Conservation (phyloP, 179 eudicot genomes). For the Patellifolia procumbens region DNA sequence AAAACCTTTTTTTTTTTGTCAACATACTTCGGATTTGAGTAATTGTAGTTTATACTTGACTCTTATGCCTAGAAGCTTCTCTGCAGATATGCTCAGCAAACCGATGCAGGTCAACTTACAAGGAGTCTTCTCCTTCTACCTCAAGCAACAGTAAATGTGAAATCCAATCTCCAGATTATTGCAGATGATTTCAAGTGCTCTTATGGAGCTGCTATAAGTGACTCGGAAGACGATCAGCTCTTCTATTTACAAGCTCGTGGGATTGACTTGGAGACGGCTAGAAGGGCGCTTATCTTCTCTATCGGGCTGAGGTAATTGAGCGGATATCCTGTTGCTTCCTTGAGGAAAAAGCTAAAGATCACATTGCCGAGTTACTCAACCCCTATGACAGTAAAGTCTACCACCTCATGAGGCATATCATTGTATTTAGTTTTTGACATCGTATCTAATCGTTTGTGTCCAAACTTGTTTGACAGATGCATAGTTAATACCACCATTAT, state of each 20-base stretch:
- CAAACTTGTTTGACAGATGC: no score
- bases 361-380: constrained; percentile 49
- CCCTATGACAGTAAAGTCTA: constrained; percentile 21
- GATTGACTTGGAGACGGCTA: constrained; percentile 64
- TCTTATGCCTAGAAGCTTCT: not conserved
- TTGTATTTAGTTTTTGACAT: constrained; percentile 12
- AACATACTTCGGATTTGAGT: no score
- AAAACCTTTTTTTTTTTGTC: no score
- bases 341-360: constrained; percentile 59
- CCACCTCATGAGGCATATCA: not conserved
- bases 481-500: no score
- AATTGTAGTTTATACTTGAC: no score
- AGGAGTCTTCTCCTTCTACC: constrained; percentile 89
- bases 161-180: constrained; percentile 87
- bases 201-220: no score
- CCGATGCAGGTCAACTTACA: constrained; percentile 93
- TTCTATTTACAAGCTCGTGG: no score
- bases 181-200: constrained; percentile 97
- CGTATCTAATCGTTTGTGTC: not conserved
- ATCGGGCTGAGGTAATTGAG: constrained; percentile 84
- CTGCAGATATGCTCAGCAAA: constrained; percentile 79
- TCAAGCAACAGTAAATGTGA: constrained; percentile 85
- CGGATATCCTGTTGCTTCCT: constrained; percentile 50
- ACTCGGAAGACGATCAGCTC: no score
- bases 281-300: constrained; percentile 80